Evolutionary conservation across 176 grass and related monocot species (phyloP).

Genomic region (Oryza officinalis): DNA sequence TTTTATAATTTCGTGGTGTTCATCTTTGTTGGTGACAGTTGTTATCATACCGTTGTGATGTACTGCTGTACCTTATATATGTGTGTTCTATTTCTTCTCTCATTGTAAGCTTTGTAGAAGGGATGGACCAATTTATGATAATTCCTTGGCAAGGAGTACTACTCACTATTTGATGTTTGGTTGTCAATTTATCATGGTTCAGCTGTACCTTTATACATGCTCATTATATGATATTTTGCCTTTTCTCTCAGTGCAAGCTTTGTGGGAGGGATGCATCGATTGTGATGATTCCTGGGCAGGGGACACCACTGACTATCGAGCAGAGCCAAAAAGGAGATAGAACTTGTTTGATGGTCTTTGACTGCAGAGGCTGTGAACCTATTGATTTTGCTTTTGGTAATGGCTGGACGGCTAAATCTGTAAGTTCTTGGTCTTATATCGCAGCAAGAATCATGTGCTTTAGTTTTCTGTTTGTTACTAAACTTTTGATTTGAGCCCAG

Average conservation of each 20-base stretch:
- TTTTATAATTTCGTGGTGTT: background rate
- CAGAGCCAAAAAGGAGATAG: conserved; percentile 56
- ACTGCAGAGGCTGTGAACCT: conserved; percentile 91
- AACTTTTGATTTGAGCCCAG: conserved; percentile 6
- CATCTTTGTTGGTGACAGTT: background rate
- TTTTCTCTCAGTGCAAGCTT: conserved; percentile 86
- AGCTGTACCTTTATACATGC: background rate
- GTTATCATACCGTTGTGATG: background rate
- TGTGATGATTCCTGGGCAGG: conserved; percentile 84
- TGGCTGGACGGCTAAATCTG: conserved; percentile 90
- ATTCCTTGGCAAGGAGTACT: background rate
- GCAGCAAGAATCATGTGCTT: background rate
- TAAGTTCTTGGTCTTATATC: conserved; percentile 45
- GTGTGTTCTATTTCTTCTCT: background rate
- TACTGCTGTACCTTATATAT: background rate
- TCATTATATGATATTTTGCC: conserved; percentile 23
- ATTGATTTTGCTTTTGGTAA: conserved; percentile 72
- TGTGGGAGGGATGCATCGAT: conserved; percentile 90
- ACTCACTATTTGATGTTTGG: background rate
- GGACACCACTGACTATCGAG: conserved; percentile 65
- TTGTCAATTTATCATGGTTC: conserved; percentile 2
- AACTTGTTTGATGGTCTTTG: conserved; percentile 82
- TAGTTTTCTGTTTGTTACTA: background rate
- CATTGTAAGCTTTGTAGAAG: background rate
- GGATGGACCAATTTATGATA: background rate